These are phyloP conservation scores for Fusarium continuum DNA, from an alignment of 2,329 filamentous ascomycete genomes.

Conservation along the genomic window DNA sequence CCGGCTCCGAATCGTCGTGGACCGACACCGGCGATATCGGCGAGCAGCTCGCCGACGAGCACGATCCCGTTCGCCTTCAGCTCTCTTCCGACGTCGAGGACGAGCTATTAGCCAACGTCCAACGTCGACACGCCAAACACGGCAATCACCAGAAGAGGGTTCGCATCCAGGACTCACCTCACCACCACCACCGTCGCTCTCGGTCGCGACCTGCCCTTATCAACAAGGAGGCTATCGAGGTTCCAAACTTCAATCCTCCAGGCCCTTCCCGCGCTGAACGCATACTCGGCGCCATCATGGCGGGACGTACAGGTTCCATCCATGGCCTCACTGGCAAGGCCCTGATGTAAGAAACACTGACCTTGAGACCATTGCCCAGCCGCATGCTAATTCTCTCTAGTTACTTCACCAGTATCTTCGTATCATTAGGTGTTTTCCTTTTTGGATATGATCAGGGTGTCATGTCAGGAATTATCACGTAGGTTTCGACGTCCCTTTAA, in stretches of 20 bases:
- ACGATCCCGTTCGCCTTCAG: conserved; percentile 79
- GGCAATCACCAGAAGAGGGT: conserved; percentile 66
- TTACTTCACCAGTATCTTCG: conserved; percentile 94
- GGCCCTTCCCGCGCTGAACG: conserved; percentile 73
- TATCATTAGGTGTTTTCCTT: conserved; percentile 85
- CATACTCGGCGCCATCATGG: conserved; percentile 85
- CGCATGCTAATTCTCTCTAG: conserved; percentile 56
- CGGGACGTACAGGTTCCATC: conserved; percentile 77
- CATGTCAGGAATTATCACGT: conserved; percentile 80
- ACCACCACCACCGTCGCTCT: conserved; percentile 50
- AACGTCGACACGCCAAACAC: conserved; percentile 56
- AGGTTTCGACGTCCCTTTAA: conserved; percentile 44
- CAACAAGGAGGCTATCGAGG: conserved; percentile 81
- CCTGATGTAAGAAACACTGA: conserved; percentile 72
- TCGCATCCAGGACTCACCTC: conserved; percentile 67
- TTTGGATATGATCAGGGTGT: conserved; percentile 93
- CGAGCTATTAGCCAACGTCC: conserved; percentile 63
- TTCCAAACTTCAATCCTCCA: conserved; percentile 74
- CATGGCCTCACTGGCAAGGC: conserved; percentile 96
- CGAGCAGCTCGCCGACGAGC: conserved; percentile 85
- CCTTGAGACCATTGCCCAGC: neutral
- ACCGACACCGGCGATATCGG: conserved; percentile 95
- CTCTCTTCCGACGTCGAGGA: conserved; percentile 73
- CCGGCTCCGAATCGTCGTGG: conserved; percentile 79
- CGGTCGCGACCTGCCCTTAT: conserved; percentile 55